Evolutionary conservation across 1,139 yeast species (phyloP).

Genomic region (Pneumocystis carinii): DNA sequence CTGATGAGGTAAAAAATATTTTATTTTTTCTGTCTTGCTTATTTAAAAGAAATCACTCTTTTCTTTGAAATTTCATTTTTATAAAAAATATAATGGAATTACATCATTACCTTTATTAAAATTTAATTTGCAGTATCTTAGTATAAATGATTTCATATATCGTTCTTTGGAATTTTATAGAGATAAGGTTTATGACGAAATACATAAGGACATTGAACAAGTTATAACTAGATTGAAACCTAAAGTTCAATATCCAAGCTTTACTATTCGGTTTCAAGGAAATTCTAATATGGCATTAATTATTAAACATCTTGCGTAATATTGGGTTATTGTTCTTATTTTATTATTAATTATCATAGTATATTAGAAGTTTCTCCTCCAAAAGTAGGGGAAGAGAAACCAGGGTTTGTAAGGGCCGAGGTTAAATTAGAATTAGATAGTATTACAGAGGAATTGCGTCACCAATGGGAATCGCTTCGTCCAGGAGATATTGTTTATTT

Average conservation of each 20-base stretch:
- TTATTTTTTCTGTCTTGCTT: slow-evolving; percentile 7
- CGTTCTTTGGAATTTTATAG: slow-evolving; percentile 20
- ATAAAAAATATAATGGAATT: slow-evolving; percentile 3
- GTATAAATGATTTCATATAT: slow-evolving; percentile 25
- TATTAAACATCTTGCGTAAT: slow-evolving; percentile 15
- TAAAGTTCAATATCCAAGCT: slow-evolving; percentile 5
- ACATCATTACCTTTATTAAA: slow-evolving; percentile 17
- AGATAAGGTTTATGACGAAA: slow-evolving; percentile 17
- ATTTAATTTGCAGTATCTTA: slow-evolving; percentile 23
- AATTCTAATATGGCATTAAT: slow-evolving; percentile 23
- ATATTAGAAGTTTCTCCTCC: slow-evolving; percentile 21
- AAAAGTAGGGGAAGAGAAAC: slow-evolving; percentile 17
- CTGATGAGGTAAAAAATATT: not conserved
- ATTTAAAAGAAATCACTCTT: slow-evolving; percentile 13
- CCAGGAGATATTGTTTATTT: slow-evolving; percentile 24
- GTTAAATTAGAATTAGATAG: slow-evolving; percentile 19
- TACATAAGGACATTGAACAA: slow-evolving; percentile 20
- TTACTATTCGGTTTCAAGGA: slow-evolving; percentile 17
- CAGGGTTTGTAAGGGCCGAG: slow-evolving; percentile 18
- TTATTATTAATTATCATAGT: not conserved
- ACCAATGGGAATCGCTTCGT: slow-evolving; percentile 24
- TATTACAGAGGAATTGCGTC: slow-evolving; percentile 10
- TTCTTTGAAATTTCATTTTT: slow-evolving; percentile 7
- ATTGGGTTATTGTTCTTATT: not conserved
- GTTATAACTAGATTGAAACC: slow-evolving; percentile 19